phyloP scores from a whole-genome alignment of 169 alveolate genomes.

The Plasmodium reichenowi region DNA sequence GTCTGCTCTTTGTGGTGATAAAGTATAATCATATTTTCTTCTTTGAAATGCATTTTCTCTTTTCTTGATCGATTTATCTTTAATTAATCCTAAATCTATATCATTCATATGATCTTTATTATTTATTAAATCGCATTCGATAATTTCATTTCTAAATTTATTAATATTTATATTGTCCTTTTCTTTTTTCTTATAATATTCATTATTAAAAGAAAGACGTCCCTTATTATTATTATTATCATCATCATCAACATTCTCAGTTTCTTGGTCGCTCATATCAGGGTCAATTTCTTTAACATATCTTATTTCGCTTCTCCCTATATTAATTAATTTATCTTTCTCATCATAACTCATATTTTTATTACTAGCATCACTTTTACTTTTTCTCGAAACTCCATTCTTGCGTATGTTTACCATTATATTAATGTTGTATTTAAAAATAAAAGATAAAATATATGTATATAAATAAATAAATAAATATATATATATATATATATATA shows the following conservation, averaged over 20 bases:
- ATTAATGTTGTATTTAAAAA: not conserved
- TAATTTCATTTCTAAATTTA: conserved; percentile 21
- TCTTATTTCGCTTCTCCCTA: not conserved
- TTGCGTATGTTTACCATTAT: not conserved
- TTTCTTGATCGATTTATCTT: conserved; percentile 78
- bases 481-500: too few relatives aligned
- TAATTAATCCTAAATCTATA: conserved; percentile 32
- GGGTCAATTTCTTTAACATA: conserved; percentile 54
- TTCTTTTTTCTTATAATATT: not conserved
- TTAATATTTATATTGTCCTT: conserved; percentile 13
- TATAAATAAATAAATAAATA: not conserved
- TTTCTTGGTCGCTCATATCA: conserved; percentile 9
- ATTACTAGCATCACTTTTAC: not conserved
- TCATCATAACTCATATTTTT: not conserved
- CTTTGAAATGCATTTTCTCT: conserved; percentile 82
- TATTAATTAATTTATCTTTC: not conserved
- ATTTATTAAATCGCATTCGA: conserved; percentile 23
- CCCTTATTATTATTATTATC: not conserved
- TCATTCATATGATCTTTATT: conserved; percentile 25
- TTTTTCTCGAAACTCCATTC: not conserved
- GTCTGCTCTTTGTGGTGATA: conserved; percentile 90
- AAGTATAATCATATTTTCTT: conserved; percentile 78
- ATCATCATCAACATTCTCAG: conserved; percentile 8
- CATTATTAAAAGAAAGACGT: conserved; percentile 2
- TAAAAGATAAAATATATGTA: conserved; percentile 1